Evolutionary conservation across 495 filamentous ascomycete genomes (phyloP).

Genomic region (Cenococcum geophilum): DNA sequence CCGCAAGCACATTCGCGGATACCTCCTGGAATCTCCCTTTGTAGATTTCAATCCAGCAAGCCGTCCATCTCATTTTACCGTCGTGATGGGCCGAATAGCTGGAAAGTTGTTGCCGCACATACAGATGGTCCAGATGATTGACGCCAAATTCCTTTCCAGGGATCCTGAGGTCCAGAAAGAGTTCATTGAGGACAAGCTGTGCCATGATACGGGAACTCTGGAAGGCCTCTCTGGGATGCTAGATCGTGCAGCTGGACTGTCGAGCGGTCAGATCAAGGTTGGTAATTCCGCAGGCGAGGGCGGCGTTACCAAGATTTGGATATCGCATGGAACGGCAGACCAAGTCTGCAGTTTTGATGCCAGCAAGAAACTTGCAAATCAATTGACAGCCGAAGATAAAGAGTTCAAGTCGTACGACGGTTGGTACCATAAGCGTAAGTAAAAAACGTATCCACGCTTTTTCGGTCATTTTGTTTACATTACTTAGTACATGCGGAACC

Average conservation of each 20-base stretch:
- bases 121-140: conserved; percentile 54
- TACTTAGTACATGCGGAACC: conserved; percentile 62
- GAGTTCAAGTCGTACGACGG: conserved; percentile 68
- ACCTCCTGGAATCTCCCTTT: conserved; percentile 63
- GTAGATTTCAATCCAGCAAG: conserved; percentile 58
- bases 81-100: conserved; percentile 58
- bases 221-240: conserved; percentile 69
- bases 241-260: conserved; percentile 54
- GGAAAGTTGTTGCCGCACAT: conserved; percentile 55
- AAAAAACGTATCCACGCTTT: background rate
- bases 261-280: conserved; percentile 42
- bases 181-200: conserved; percentile 56
- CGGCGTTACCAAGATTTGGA: conserved; percentile 47
- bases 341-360: conserved; percentile 55
- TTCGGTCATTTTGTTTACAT: conserved; percentile 3
- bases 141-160: conserved; percentile 53
- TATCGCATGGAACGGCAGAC: conserved; percentile 66
- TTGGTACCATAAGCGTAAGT: conserved; percentile 61
- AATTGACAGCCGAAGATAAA: conserved; percentile 52
- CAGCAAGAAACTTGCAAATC: conserved; percentile 57
- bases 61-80: conserved; percentile 52
- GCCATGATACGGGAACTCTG: conserved; percentile 74
- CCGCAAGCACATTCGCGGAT: conserved; percentile 48
- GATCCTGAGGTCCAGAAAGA: conserved; percentile 54
- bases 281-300: conserved; percentile 34